Percentiles rank a stretch among this genome's conserved stretches.
phyloP scores from a whole-genome alignment of 768 basidiomycete genomes.

The Imleria badia region DNA sequence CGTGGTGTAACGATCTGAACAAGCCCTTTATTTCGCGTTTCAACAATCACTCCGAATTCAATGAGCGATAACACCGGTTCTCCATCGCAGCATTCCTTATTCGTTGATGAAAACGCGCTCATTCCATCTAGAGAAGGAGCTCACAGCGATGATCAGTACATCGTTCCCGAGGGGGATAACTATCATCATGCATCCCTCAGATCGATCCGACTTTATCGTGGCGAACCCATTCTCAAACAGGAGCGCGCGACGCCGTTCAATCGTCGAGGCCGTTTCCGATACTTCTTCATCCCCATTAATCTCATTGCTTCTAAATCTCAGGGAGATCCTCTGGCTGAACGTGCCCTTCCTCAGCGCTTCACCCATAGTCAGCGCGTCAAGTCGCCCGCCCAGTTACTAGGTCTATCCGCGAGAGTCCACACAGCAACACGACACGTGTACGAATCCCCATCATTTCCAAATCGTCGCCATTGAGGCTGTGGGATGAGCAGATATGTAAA shows the following conservation, averaged over 20 bases:
- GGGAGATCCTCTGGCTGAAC: neutral
- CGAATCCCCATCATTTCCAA: constrained; percentile 1
- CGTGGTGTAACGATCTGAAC: neutral
- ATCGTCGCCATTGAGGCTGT: neutral
- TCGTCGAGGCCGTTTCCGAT: constrained; percentile 7
- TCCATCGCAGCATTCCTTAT: neutral
- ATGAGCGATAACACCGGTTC: neutral
- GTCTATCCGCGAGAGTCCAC: neutral
- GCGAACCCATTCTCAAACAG: constrained; percentile 4
- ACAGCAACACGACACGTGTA: constrained; percentile 17
- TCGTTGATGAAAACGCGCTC: constrained; percentile 1
- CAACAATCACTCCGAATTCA: neutral
- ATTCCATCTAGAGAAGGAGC: neutral
- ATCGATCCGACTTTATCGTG: constrained; percentile 26
- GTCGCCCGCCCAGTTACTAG: neutral
- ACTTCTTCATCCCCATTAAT: constrained; percentile 6
- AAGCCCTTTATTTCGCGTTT: neutral
- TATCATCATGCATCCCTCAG: neutral
- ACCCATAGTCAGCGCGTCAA: neutral
- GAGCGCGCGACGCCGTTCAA: constrained; percentile 14
- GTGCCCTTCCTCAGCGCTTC: constrained; percentile 6
- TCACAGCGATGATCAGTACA: constrained; percentile 13
- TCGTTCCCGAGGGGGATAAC: constrained; percentile 9
- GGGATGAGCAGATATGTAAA: constrained; percentile 5
- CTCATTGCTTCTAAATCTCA: neutral